These are phyloP conservation scores for Pleurotus cornucopiae DNA, from an alignment of 768 basidiomycete genomes.

Conservation along the genomic window DNA sequence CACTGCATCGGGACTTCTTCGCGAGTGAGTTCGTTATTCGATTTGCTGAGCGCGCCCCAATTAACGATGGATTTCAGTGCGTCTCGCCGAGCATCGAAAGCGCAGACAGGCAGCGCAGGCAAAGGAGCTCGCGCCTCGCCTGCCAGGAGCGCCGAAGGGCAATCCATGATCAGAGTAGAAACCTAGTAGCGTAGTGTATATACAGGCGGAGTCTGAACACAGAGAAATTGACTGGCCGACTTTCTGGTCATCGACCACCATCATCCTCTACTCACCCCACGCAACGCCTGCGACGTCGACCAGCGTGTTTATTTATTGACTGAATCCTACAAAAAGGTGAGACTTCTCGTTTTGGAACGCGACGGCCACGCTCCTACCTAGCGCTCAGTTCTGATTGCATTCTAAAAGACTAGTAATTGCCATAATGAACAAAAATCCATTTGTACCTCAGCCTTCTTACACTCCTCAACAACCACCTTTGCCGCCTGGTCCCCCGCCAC, in stretches of 20 bases:
- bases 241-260: too few relatives aligned
- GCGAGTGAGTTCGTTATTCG: slow-evolving; percentile 21
- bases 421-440: slow-evolving; percentile 82
- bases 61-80: slow-evolving; percentile 38
- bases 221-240: too few relatives aligned
- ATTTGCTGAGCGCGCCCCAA: background rate
- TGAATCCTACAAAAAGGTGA: background rate
- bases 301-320: background rate
- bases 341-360: background rate
- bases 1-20: slow-evolving; percentile 82
- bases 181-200: background rate
- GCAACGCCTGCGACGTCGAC: too few relatives aligned
- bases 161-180: background rate
- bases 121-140: slow-evolving; percentile 64
- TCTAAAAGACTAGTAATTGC: slow-evolving; percentile 11
- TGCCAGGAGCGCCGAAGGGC: slow-evolving; percentile 57
- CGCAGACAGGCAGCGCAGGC: slow-evolving; percentile 62
- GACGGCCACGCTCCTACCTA: background rate
- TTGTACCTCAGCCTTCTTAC: slow-evolving; percentile 65
- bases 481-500: slow-evolving; percentile 76
- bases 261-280: too few relatives aligned
- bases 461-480: slow-evolving; percentile 71
- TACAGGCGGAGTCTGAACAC: slow-evolving; percentile 3
- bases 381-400: background rate
- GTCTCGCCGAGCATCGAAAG: slow-evolving; percentile 70